These are phyloP conservation scores for Fagopyrum homotropicum DNA, from an alignment of 148 eudicot genomes.

Conservation along the genomic window DNA sequence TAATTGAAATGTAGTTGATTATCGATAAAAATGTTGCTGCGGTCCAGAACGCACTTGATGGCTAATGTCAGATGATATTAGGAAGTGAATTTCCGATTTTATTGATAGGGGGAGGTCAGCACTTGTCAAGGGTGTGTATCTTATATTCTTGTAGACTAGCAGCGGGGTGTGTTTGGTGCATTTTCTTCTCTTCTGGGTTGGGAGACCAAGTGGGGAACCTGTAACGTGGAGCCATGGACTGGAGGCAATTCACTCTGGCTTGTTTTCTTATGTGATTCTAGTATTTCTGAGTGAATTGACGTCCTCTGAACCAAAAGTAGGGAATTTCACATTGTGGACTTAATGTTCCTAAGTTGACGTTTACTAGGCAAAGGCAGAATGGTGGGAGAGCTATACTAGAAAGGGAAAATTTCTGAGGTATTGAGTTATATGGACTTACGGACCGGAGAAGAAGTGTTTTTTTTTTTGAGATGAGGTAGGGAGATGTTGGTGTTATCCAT, in stretches of 20 bases:
- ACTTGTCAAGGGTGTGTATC: neutral
- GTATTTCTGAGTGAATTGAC: neutral
- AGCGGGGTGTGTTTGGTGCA: neutral
- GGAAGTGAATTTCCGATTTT: neutral
- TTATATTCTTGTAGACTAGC: neutral
- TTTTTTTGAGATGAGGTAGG: neutral
- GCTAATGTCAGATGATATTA: neutral
- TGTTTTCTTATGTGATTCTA: neutral
- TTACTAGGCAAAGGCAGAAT: too few species aligned
- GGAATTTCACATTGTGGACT: neutral
- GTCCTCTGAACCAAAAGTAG: neutral
- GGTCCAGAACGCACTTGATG: neutral
- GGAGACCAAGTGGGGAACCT: neutral
- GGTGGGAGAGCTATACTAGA: too few species aligned
- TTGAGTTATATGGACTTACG: too few species aligned
- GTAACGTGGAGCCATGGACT: neutral
- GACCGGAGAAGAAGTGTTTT: too few species aligned
- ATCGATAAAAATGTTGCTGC: neutral
- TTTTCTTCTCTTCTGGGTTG: neutral
- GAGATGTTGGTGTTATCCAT: neutral
- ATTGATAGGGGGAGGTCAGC: neutral
- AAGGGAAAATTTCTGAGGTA: too few species aligned
- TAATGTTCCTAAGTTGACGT: neutral
- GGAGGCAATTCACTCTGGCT: neutral
- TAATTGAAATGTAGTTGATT: neutral